These are phyloP conservation scores for Amphicarpaea edgeworthii DNA, from an alignment of 306 rosid species.

Conservation along the genomic window DNA sequence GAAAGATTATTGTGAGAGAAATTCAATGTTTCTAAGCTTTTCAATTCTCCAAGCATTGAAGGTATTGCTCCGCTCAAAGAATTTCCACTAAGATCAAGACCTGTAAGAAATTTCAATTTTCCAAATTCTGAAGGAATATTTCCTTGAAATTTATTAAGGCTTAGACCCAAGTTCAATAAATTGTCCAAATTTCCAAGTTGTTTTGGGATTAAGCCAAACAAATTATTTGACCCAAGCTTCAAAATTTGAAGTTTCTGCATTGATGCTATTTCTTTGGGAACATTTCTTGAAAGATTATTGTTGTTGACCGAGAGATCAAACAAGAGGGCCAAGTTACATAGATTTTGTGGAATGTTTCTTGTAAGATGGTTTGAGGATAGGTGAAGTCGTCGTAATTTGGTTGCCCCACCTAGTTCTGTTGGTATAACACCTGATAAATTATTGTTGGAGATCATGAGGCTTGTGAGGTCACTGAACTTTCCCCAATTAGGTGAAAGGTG, in stretches of 20 bases:
- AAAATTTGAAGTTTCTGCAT: not conserved
- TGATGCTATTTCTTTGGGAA: constrained; percentile 18
- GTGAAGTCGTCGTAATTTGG: constrained; percentile 26
- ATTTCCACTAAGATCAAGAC: not conserved
- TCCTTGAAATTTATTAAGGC: constrained; percentile 24
- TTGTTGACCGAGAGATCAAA: not conserved
- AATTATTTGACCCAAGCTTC: constrained; percentile 24
- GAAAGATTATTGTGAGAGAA: constrained; percentile 33
- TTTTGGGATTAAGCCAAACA: not conserved
- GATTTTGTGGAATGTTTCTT: constrained; percentile 48
- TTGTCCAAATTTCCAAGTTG: constrained; percentile 11
- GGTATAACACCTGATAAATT: constrained; percentile 41
- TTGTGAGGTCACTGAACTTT: not conserved
- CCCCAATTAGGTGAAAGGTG: not conserved
- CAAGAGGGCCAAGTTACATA: constrained; percentile 13
- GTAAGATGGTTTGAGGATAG: constrained; percentile 42
- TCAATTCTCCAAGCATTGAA: constrained; percentile 35
- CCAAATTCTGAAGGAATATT: constrained; percentile 30
- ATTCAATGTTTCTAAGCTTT: constrained; percentile 38
- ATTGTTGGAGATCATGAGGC: not conserved
- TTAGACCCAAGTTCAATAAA: not conserved
- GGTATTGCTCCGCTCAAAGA: not conserved
- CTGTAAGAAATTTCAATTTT: not conserved
- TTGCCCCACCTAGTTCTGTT: constrained; percentile 18
- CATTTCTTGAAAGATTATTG: constrained; percentile 11